These are phyloP conservation scores for Corrigiola litoralis DNA, from an alignment of 179 eudicot species.

Conservation along the genomic window DNA sequence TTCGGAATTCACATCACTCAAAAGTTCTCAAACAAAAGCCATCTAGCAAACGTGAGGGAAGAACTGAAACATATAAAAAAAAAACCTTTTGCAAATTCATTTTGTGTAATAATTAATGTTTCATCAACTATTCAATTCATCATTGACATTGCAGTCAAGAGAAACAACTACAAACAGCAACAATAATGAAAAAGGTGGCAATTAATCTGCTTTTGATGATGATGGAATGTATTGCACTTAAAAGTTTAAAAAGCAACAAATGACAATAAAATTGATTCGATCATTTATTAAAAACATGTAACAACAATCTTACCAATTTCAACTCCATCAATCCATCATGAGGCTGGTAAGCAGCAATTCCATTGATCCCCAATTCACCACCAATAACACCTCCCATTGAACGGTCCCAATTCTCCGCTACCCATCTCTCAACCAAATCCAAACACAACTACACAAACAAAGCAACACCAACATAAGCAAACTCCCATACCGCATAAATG, in stretches of 20 bases:
- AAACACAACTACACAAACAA: conserved; percentile 40
- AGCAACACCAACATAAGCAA: conserved; percentile 3
- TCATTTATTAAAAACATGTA: background rate
- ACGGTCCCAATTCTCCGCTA: conserved; percentile 34
- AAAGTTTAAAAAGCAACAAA: too few relatives aligned
- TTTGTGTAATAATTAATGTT: background rate
- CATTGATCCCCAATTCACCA: conserved; percentile 39
- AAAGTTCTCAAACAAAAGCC: too few relatives aligned
- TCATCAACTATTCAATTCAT: background rate
- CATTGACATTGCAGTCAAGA: background rate
- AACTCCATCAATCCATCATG: conserved; percentile 47
- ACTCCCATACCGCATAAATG: background rate
- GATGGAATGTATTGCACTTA: too few relatives aligned
- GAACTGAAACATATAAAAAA: background rate
- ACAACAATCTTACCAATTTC: conserved; percentile 43
- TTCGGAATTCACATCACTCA: too few relatives aligned
- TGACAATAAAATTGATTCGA: too few relatives aligned
- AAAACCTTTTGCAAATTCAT: background rate
- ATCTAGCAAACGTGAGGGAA: too few relatives aligned
- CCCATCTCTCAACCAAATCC: conserved; percentile 66
- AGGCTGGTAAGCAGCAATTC: conserved; percentile 51
- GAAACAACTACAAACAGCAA: background rate
- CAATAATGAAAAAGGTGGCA: background rate
- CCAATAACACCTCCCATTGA: conserved; percentile 24
- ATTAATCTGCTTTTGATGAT: too few relatives aligned